phyloP scores from a whole-genome alignment of 805 yeast species.

The Hermanozyma aechmeae region DNA sequence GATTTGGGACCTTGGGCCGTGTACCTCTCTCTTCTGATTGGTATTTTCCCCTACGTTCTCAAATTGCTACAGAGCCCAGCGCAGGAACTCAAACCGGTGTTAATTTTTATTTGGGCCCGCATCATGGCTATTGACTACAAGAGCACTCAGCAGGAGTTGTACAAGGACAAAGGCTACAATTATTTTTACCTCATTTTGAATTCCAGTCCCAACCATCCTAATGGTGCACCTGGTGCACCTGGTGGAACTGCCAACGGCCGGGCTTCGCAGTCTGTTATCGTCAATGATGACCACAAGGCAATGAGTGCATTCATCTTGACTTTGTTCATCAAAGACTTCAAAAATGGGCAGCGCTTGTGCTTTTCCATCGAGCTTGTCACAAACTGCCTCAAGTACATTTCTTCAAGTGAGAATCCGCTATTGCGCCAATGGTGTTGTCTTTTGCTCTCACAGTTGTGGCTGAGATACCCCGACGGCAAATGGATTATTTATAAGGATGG shows the following conservation, averaged over 20 bases:
- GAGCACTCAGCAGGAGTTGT: constrained; percentile 83
- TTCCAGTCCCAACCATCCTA: constrained; percentile 20
- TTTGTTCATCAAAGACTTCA: constrained; percentile 72
- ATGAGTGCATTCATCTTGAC: constrained; percentile 90
- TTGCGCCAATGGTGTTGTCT: constrained; percentile 89
- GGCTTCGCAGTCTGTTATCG: constrained; percentile 21
- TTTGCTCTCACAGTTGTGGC: constrained; percentile 69
- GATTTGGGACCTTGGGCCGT: constrained; percentile 99
- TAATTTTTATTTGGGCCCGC: constrained; percentile 95
- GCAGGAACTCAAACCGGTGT: constrained; percentile 85
- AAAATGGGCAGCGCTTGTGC: constrained; percentile 72
- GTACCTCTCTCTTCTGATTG: constrained; percentile 82
- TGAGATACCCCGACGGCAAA: constrained; percentile 63
- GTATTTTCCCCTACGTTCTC: constrained; percentile 90
- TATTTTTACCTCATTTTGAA: constrained; percentile 78
- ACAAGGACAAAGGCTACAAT: constrained; percentile 83
- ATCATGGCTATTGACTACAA: constrained; percentile 91
- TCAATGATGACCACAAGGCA: constrained; percentile 81
- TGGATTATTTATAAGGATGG: constrained; percentile 61
- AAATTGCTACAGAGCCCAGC: constrained; percentile 91
- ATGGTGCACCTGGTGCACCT: constrained; percentile 22
- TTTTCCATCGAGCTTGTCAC: constrained; percentile 63
- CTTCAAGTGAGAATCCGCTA: constrained; percentile 71
- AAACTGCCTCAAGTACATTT: constrained; percentile 57
- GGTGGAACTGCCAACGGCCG: constrained; percentile 13